Evolutionary conservation across 176 grass and related monocot species (phyloP).

Genomic region (Triticum turgidum): DNA sequence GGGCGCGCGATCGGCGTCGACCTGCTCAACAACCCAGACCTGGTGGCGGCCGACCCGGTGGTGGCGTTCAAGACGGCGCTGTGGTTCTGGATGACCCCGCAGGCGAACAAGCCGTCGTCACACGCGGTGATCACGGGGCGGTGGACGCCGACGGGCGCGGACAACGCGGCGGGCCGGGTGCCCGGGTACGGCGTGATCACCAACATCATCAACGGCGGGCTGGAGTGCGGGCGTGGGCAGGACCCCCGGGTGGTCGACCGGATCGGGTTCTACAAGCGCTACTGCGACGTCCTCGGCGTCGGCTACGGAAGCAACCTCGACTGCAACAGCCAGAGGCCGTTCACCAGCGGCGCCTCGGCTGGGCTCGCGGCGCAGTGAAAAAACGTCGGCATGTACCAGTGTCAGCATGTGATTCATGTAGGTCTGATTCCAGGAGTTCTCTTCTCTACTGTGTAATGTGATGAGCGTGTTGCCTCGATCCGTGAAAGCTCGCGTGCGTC

Average conservation of each 20-base stretch:
- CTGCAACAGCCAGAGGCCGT: constrained; percentile 36
- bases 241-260: constrained; percentile 5
- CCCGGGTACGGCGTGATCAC: constrained; percentile 58
- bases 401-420: background rate
- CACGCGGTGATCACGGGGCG: constrained; percentile 51
- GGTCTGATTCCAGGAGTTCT: background rate
- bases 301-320: constrained; percentile 48
- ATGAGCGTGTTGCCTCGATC: background rate
- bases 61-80: constrained; percentile 67
- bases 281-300: constrained; percentile 46
- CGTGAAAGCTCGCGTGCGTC: no score
- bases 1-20: constrained; percentile 38
- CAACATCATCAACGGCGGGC: constrained; percentile 64
- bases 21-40: constrained; percentile 57
- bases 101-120: constrained; percentile 53
- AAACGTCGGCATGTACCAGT: background rate
- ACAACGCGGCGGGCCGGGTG: constrained; percentile 6
- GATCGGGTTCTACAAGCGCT: constrained; percentile 59
- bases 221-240: constrained; percentile 39
- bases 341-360: background rate
- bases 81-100: constrained; percentile 66
- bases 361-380: constrained; percentile 18
- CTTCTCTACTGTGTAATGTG: background rate
- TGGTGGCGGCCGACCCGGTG: constrained; percentile 40
- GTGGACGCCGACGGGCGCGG: constrained; percentile 37